A percentile compares a stretch with the other conserved stretches of the same genome.
These are phyloP conservation scores for Pythium folliculosum DNA, from an alignment of 352 stramenopile species.

Conservation along the genomic window DNA sequence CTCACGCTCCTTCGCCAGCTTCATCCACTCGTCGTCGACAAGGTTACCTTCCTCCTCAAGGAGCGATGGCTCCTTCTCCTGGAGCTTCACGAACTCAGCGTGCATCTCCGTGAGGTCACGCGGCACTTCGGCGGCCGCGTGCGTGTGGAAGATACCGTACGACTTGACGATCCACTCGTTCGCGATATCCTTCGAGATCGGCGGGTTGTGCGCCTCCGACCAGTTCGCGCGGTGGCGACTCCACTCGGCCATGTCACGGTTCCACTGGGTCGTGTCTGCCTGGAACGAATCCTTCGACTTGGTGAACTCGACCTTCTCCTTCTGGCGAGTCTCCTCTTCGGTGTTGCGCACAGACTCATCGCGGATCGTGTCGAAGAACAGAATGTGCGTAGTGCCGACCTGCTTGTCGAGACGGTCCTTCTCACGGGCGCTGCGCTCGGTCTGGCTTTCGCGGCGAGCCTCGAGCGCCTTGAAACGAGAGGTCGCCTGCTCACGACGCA, in stretches of 20 bases:
- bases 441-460: slow-evolving; percentile 76
- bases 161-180: slow-evolving; percentile 88
- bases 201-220: slow-evolving; percentile 85
- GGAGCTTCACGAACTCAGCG: slow-evolving; percentile 78
- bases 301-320: slow-evolving; percentile 89
- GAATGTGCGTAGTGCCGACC: slow-evolving; percentile 68
- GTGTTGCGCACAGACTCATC: slow-evolving; percentile 72
- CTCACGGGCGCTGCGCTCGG: slow-evolving; percentile 78
- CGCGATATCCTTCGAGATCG: slow-evolving; percentile 86
- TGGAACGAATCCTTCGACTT: slow-evolving; percentile 90
- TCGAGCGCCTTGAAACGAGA: slow-evolving; percentile 82
- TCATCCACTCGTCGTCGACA: slow-evolving; percentile 89
- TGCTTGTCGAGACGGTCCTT: slow-evolving; percentile 84
- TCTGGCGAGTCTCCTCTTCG: slow-evolving; percentile 79
- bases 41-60: slow-evolving; percentile 82
- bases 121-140: slow-evolving; percentile 46
- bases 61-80: slow-evolving; percentile 76
- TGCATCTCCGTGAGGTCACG: slow-evolving; percentile 77
- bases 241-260: slow-evolving; percentile 88
- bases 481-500: slow-evolving; percentile 69
- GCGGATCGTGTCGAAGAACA: slow-evolving; percentile 83
- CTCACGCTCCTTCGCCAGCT: slow-evolving; percentile 87
- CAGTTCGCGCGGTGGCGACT: slow-evolving; percentile 86
- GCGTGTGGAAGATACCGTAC: slow-evolving; percentile 81
- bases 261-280: slow-evolving; percentile 86